These are phyloP conservation scores for Chlamydomonas asymmetrica DNA, from an alignment of 139 green algal genomes.

Conservation along the genomic window DNA sequence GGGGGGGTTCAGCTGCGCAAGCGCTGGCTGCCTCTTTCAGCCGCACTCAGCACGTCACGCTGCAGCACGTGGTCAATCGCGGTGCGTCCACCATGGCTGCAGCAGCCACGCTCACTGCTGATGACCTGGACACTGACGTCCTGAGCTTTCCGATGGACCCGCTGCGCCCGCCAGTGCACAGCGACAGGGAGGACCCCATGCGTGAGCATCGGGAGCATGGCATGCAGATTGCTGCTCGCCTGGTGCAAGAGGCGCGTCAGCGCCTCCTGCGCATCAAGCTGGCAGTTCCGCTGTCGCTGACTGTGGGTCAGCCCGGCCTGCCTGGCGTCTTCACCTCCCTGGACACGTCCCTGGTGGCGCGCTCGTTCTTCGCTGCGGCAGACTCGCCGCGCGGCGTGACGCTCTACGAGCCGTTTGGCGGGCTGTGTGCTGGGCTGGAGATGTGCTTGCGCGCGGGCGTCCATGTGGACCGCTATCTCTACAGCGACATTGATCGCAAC, in stretches of 20 bases:
- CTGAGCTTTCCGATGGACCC: no score
- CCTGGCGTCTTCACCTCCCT: background rate
- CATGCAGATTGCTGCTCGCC: background rate
- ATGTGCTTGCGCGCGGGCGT: background rate
- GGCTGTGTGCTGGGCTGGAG: background rate
- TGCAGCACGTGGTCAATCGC: background rate
- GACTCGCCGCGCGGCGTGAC: background rate
- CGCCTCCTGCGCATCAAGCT: background rate
- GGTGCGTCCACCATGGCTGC: background rate
- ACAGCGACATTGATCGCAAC: background rate
- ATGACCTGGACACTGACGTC: no score
- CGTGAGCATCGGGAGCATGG: background rate
- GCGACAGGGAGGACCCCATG: background rate
- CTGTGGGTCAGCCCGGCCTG: background rate
- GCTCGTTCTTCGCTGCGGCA: background rate
- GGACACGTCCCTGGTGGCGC: background rate
- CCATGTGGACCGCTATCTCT: background rate
- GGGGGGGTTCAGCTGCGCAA: no score
- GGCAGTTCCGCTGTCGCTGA: background rate
- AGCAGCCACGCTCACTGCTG: no score
- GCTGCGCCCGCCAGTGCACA: background rate
- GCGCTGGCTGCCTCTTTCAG: background rate
- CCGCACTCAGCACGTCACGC: no score
- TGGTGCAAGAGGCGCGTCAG: background rate
- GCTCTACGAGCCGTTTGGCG: background rate